Base-by-base conservation (phyloP, 2,329 filamentous ascomycete genomes). In the Knufia petricola region DNA sequence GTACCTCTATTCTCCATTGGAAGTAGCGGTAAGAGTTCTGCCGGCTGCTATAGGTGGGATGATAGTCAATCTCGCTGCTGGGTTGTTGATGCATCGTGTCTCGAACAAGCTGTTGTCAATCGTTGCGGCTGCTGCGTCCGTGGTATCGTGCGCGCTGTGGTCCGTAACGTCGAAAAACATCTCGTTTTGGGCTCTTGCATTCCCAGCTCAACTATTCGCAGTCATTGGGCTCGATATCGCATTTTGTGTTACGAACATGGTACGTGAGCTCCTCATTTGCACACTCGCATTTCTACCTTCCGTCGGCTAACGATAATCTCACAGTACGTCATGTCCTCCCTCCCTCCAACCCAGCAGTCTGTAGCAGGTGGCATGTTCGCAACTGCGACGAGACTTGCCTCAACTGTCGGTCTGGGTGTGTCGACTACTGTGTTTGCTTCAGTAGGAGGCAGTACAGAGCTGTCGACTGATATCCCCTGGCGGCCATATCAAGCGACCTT, bases 321-420 rank as follows among this genome's bases (percentile, higher is more conserved):
- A 72, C 81, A 85, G 74, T 85, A 84, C 54, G 80, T 85, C 47
- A 77, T 84, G 70, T 79, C 77, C 3, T 77, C 77, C 0, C 73
- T 85, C 46, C 78, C 79, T 0, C 62, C 68, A 1, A 68, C 75
- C n/a, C 76, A 82, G 54, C 79, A 85, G 56, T 79, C 77, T 0
- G 73, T 84, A 12, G 81, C 80, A 0, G 80, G 81, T 4, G 80
- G 79, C 1, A 77, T 86, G 34, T 79, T 85, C 58, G 82, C 84
- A 61, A 84, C 82, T 2, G 70, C 81, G 19, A 77, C 77, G 36
- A 74, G 79, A 49, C 66, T 84, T 2, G 75, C 74, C 42, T 71
- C 72, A 44, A 79, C 79, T 0, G 65, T 82, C 1, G 76, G 78
- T 2, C 72, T 82, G 47, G 79, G 78, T 1, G 72, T 84, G 42